Evolutionary conservation across 1,284 basidiomycete species (phyloP).

Genomic region (Rhizoctonia solani): DNA sequence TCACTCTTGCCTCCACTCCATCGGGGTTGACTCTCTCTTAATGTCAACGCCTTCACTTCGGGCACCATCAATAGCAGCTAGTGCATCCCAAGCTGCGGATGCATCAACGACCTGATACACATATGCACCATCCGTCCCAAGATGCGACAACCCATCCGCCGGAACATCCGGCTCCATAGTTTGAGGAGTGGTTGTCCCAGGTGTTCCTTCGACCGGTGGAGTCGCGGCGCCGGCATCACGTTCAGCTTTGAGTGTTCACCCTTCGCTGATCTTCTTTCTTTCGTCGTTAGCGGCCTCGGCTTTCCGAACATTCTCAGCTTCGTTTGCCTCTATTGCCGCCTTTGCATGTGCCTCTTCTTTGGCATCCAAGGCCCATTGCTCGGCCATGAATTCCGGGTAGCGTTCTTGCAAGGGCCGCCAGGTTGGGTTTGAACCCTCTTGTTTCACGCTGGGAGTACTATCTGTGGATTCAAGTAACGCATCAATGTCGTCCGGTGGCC

Average conservation of each 20-base stretch:
- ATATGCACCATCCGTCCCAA: conserved; percentile 25
- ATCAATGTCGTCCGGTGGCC: conserved; percentile 76
- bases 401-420: conserved; percentile 81
- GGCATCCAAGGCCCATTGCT: conserved; percentile 72
- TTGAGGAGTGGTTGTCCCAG: conserved; percentile 19
- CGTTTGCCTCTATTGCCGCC: conserved; percentile 35
- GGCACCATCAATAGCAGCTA: background rate
- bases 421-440: conserved; percentile 44
- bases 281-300: conserved; percentile 10
- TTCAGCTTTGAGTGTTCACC: conserved; percentile 19
- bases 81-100: conserved; percentile 22
- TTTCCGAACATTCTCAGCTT: conserved; percentile 10
- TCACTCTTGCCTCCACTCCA: conserved; percentile 29
- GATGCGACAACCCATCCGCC: conserved; percentile 12
- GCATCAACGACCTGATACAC: conserved; percentile 24
- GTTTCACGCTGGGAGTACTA: conserved; percentile 36
- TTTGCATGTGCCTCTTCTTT: conserved; percentile 67
- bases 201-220: conserved; percentile 14
- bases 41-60: background rate
- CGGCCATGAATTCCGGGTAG: conserved; percentile 75
- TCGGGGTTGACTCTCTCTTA: conserved; percentile 20
- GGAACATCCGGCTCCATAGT: conserved; percentile 8
- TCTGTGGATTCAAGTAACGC: conserved; percentile 48
- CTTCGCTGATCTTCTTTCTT: conserved; percentile 11
- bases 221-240: conserved; percentile 15